Evolutionary conservation across 768 basidiomycete species (phyloP).

Genomic region (Naematelia encephala): DNA sequence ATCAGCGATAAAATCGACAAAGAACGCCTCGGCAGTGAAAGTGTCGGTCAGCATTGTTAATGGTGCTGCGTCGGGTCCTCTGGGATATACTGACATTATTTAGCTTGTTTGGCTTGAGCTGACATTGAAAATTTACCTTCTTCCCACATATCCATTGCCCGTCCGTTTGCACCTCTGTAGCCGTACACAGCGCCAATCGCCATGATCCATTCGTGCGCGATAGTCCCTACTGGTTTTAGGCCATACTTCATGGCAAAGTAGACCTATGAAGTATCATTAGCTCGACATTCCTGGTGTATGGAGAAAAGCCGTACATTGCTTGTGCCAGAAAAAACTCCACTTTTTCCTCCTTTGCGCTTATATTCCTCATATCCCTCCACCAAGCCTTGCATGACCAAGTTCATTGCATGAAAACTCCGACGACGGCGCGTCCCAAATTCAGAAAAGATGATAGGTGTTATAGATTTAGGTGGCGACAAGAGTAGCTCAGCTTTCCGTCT

Average conservation of each 20-base stretch:
- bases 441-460: constrained; percentile 48
- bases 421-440: constrained; percentile 51
- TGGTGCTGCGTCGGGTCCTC: constrained; percentile 33
- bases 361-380: constrained; percentile 62
- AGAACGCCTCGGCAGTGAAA: constrained; percentile 82
- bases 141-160: constrained; percentile 84
- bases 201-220: constrained; percentile 56
- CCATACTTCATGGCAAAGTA: constrained; percentile 76
- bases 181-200: constrained; percentile 73
- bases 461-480: constrained; percentile 19
- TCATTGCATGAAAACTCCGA: constrained; percentile 62
- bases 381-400: constrained; percentile 68
- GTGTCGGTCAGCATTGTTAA: constrained; percentile 90
- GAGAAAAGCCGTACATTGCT: constrained; percentile 68
- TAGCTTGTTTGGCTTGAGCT: not conserved
- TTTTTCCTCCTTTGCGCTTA: constrained; percentile 37
- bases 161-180: constrained; percentile 70
- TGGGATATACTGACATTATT: constrained; percentile 9
- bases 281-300: constrained; percentile 6
- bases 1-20: constrained; percentile 57
- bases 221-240: constrained; percentile 63
- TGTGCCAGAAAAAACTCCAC: constrained; percentile 67
- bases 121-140: constrained; percentile 54
- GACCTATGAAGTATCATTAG: constrained; percentile 59
- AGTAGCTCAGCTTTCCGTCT: constrained; percentile 67